Base-by-base conservation (phyloP, 345 rosid genomes). In the Euphorbia lathyris region DNA sequence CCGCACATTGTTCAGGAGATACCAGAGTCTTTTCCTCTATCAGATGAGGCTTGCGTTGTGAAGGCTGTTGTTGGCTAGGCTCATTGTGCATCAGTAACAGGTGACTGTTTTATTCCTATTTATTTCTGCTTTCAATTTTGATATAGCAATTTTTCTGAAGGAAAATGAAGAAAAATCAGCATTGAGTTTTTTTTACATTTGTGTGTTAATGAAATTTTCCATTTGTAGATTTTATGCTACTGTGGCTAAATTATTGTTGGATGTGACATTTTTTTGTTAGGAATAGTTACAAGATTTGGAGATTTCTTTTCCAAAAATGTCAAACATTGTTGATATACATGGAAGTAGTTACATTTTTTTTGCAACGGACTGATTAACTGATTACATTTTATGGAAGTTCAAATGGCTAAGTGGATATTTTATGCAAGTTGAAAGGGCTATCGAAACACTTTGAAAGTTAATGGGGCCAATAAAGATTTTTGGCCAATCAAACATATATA, bases 1-100 rank as follows among this genome's bases (percentile, higher is more conserved):
- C 59, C 61, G n/a, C 27, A 48, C 23, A 16, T 40, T 77, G 47
- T 83, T 66, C 79, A 92, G 96, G 92, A 84, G 81, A 86, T 77
- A 69, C 98, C 96, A 70, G 96, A 84, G 87, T 71, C 88, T 42
- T 79, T 84, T 80, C 74, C 82, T 71, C 95, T 92, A 67, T 91
- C 93, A 19, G 67, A 79, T 10, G 91, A 90, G 72, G 85, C 88
- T 69, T 58, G 82, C 4, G 73, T 86, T 12, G 78, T 85, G 34
- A 78, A 77, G 63, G 96, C 93, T 45, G 86, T 88, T 48, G 85
- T 95, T 57, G 88, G 96, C 57, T 92, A 93, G 98, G 96, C 98
- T 1, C 96, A 92, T 73, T 90, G 95, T 81, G 86, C 82, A n/a
- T 74, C 86, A 26, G 87, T 84, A 9, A 87, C 91, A 72, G 96